A percentile compares a stretch with the other conserved stretches of the same genome.
Conservation (phyloP, 805 yeast species). For the Alloascoidea africana region DNA sequence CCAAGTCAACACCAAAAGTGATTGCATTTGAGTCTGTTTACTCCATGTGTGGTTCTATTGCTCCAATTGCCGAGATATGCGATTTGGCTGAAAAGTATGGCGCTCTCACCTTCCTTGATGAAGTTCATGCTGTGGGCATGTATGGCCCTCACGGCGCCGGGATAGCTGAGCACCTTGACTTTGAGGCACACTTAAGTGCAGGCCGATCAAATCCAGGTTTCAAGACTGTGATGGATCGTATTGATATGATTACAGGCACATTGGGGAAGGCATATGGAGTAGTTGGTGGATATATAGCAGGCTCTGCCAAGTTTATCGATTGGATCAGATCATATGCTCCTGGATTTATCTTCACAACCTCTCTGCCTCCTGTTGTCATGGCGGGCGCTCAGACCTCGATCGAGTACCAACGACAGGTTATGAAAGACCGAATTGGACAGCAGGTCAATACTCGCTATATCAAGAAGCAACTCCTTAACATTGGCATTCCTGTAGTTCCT, state of each 20-base stretch:
- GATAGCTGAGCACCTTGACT: conserved; percentile 93
- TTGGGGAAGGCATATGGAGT: conserved; percentile 94
- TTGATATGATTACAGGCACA: conserved; percentile 95
- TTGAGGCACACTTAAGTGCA: conserved; percentile 58
- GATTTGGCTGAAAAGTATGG: conserved; percentile 96
- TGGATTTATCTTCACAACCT: conserved; percentile 93
- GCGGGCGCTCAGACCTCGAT: conserved; percentile 88
- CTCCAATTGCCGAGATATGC: conserved; percentile 86
- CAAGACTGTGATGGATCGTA: conserved; percentile 67
- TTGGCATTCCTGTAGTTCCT: conserved; percentile 91
- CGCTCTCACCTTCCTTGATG: conserved; percentile 92
- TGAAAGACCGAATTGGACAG: conserved; percentile 67
- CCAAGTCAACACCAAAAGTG: conserved; percentile 79
- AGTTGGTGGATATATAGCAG: conserved; percentile 97
- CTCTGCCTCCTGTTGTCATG: conserved; percentile 96
- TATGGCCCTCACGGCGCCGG: conserved; percentile 99
- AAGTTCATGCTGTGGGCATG: conserved; percentile 98
- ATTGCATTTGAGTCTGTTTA: conserved; percentile 96
- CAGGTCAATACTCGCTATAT: conserved; percentile 79
- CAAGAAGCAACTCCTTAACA: conserved; percentile 46
- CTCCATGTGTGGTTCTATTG: conserved; percentile 96
- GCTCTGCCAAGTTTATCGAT: conserved; percentile 67
- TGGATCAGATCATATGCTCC: conserved; percentile 96
- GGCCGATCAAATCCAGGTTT: conserved; percentile 41
- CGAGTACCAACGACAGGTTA: conserved; percentile 64